phyloP scores from a whole-genome alignment of 768 basidiomycete genomes.

The Agaricus subrufescens region DNA sequence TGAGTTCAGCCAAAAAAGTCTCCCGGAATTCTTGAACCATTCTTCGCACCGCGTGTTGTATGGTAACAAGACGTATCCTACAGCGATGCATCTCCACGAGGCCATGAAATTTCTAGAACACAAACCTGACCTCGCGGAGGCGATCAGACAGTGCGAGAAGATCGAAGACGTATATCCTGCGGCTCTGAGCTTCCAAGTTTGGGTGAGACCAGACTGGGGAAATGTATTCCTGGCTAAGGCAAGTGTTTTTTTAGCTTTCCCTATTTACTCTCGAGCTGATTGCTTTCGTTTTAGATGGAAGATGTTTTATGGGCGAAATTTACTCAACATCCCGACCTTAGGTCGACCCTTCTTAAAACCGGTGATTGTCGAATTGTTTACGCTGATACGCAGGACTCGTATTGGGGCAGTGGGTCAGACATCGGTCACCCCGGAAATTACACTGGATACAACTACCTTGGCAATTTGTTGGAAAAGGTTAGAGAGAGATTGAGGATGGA shows the following conservation, averaged over 20 bases:
- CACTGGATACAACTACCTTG: slow-evolving; percentile 59
- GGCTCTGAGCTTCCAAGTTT: slow-evolving; percentile 24
- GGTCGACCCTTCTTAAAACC: slow-evolving; percentile 49
- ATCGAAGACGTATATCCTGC: slow-evolving; percentile 33
- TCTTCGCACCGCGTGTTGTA: slow-evolving; percentile 62
- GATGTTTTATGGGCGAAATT: slow-evolving; percentile 67
- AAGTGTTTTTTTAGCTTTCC: slow-evolving; percentile 19
- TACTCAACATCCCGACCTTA: slow-evolving; percentile 60
- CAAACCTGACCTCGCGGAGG: slow-evolving; percentile 49
- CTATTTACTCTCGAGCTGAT: neutral
- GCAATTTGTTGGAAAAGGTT: slow-evolving; percentile 51
- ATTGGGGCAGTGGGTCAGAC: slow-evolving; percentile 58
- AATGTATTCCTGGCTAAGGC: slow-evolving; percentile 46
- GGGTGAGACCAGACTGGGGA: slow-evolving; percentile 54
- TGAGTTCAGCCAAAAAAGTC: slow-evolving; percentile 35
- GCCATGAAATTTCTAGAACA: slow-evolving; percentile 62
- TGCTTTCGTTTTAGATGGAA: slow-evolving; percentile 46
- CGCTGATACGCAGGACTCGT: slow-evolving; percentile 48
- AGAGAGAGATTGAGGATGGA: slow-evolving; percentile 38
- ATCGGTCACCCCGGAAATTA: slow-evolving; percentile 14
- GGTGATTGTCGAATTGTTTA: slow-evolving; percentile 47
- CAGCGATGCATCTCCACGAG: slow-evolving; percentile 72
- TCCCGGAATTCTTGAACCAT: slow-evolving; percentile 54
- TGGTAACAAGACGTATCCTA: slow-evolving; percentile 52
- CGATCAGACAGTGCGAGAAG: slow-evolving; percentile 39